phyloP scores from a whole-genome alignment of 495 filamentous ascomycete genomes.

The Geoglossum glabrum region DNA sequence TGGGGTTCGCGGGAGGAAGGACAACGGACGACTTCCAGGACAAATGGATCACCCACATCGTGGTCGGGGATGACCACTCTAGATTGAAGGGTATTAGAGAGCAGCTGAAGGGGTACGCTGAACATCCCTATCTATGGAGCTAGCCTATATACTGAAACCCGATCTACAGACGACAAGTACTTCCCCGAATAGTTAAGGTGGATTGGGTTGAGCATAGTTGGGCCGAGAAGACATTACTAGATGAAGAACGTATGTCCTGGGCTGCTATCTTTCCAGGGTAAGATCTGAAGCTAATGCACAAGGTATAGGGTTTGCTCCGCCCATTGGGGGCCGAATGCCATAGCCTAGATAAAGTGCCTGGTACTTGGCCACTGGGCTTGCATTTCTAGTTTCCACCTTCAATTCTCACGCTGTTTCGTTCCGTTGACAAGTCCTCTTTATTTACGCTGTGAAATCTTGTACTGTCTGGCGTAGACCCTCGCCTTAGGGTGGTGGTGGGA shows the following conservation, averaged over 20 bases:
- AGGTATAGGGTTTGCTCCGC: neutral
- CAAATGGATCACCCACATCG: conserved; percentile 40
- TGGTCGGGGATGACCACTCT: conserved; percentile 24
- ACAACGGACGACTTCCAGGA: conserved; percentile 27
- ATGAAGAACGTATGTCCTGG: conserved; percentile 42
- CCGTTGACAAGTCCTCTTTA: too few species aligned
- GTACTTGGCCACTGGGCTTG: too few species aligned
- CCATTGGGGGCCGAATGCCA: neutral
- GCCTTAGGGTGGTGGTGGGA: neutral
- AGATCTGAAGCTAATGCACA: neutral
- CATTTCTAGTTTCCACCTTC: too few species aligned
- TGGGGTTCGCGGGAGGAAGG: conserved; percentile 44
- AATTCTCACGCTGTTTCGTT: too few species aligned
- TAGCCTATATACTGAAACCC: conserved; percentile 4
- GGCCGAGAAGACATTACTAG: conserved; percentile 54
- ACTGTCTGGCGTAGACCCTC: too few species aligned
- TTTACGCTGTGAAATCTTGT: neutral
- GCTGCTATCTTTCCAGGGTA: neutral
- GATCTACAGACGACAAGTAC: conserved; percentile 17
- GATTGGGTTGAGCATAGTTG: conserved; percentile 69
- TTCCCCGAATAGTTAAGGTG: conserved; percentile 50
- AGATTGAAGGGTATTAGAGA: conserved; percentile 25
- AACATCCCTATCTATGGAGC: neutral
- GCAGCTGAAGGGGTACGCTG: conserved; percentile 18
- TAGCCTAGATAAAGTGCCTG: too few species aligned